phyloP scores from a whole-genome alignment of 352 stramenopile species.

The Lagenidium sp. region DNA sequence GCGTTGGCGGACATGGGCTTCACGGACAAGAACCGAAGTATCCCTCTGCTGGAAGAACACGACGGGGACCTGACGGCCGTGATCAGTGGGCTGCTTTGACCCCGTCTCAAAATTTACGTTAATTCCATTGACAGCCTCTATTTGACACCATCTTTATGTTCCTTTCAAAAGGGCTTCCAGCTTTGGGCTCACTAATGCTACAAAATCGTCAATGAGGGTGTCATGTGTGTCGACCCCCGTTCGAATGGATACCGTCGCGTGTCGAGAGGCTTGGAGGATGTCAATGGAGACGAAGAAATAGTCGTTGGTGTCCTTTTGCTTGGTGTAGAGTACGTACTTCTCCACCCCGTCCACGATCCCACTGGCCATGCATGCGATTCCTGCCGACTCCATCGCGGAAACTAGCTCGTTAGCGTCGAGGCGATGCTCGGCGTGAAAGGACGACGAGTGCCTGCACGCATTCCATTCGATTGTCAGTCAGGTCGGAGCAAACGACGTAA shows the following conservation, averaged over 20 bases:
- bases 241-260: conserved; percentile 25
- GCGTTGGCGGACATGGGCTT: conserved; percentile 68
- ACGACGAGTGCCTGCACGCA: background rate
- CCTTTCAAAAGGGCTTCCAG: too few species aligned
- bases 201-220: conserved; percentile 31
- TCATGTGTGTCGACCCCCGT: conserved; percentile 38
- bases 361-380: conserved; percentile 62
- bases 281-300: conserved; percentile 53
- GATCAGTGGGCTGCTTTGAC: conserved; percentile 39
- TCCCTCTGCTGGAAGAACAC: conserved; percentile 41
- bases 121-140: too few species aligned
- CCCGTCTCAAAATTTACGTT: too few species aligned
- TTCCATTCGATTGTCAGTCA: too few species aligned
- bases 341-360: conserved; percentile 54
- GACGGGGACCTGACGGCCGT: conserved; percentile 59
- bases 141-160: too few species aligned
- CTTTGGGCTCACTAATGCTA: conserved; percentile 24
- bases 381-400: conserved; percentile 26
- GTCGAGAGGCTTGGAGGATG: conserved; percentile 24
- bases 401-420: conserved; percentile 24
- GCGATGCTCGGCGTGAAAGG: conserved; percentile 8
- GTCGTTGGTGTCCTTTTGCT: conserved; percentile 30
- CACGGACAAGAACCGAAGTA: conserved; percentile 38
- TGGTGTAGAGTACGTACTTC: conserved; percentile 75
- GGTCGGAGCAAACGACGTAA: too few species aligned